Conservation (phyloP, 805 yeast genomes). For the Candida sanyiensis region DNA sequence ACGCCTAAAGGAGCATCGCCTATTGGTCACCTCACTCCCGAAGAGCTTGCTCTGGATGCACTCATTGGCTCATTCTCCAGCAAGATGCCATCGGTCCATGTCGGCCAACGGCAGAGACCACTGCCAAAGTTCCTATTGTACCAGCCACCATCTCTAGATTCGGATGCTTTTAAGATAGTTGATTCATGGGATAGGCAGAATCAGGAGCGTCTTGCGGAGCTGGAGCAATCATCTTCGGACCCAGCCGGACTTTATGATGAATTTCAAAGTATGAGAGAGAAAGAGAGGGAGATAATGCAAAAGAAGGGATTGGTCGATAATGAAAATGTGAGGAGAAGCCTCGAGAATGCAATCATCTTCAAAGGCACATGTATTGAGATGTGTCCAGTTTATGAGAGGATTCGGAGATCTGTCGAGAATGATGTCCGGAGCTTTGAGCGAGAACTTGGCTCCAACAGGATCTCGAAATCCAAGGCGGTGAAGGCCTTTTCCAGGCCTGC, state of each 20-base stretch:
- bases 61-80: conserved; percentile 23
- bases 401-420: conserved; percentile 80
- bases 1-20: too few species aligned
- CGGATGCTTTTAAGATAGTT: conserved; percentile 22
- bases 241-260: conserved; percentile 69
- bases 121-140: conserved; percentile 33
- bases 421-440: conserved; percentile 77
- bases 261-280: conserved; percentile 65
- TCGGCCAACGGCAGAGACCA: conserved; percentile 20
- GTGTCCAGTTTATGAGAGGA: conserved; percentile 94
- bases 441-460: conserved; percentile 47
- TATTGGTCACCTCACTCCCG: neutral
- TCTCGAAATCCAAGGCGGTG: conserved; percentile 58
- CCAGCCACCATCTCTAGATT: conserved; percentile 32
- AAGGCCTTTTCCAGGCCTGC: conserved; percentile 96
- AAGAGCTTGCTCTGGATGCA: conserved; percentile 13
- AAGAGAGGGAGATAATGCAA: conserved; percentile 77
- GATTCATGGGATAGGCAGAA: conserved; percentile 74
- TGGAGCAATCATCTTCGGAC: conserved; percentile 52
- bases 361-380: conserved; percentile 86
- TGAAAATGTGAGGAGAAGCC: conserved; percentile 72
- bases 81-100: conserved; percentile 5
- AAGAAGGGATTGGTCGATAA: conserved; percentile 76
- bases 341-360: conserved; percentile 84
- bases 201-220: conserved; percentile 51